Conservation (phyloP, 352 stramenopile genomes). For the Globisporangium uncinulatum region DNA sequence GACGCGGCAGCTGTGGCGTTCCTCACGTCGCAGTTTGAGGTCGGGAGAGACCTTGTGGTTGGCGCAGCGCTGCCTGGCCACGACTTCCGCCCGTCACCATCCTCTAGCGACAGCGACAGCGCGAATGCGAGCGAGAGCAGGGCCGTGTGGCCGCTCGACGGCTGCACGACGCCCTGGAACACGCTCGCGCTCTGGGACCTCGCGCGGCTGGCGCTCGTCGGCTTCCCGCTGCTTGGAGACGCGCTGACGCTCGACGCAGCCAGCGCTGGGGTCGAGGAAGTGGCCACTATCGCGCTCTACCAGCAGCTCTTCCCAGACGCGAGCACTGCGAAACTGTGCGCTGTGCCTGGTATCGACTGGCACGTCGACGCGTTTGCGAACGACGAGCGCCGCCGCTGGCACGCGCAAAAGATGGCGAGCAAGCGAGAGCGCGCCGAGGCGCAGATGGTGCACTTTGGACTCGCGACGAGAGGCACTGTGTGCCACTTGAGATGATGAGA, state of each 20-base stretch:
- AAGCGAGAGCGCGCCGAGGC: slow-evolving; percentile 80
- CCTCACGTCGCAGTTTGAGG: slow-evolving; percentile 62
- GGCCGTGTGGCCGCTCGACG: slow-evolving; percentile 64
- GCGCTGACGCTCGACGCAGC: slow-evolving; percentile 53
- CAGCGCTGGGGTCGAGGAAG: slow-evolving; percentile 89
- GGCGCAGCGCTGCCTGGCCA: slow-evolving; percentile 87
- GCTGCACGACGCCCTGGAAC: slow-evolving; percentile 94
- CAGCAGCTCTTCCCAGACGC: slow-evolving; percentile 74
- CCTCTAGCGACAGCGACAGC: too few species aligned
- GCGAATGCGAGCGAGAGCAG: neutral
- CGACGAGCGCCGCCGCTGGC: slow-evolving; percentile 81
- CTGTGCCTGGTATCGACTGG: slow-evolving; percentile 77
- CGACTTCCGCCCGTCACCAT: slow-evolving; percentile 25
- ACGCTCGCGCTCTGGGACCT: slow-evolving; percentile 95
- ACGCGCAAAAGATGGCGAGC: slow-evolving; percentile 94
- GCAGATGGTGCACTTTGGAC: slow-evolving; percentile 64
- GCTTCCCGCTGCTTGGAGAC: slow-evolving; percentile 88
- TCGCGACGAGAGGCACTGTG: slow-evolving; percentile 12
- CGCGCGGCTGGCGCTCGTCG: slow-evolving; percentile 82
- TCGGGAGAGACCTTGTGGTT: slow-evolving; percentile 81
- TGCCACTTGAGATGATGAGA: neutral
- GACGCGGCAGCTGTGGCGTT: slow-evolving; percentile 38
- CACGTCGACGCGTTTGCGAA: slow-evolving; percentile 62
- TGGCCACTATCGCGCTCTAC: slow-evolving; percentile 88
- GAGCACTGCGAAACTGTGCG: slow-evolving; percentile 80